These are phyloP conservation scores for Mallotus japonicus DNA, from an alignment of 441 rosid genomes.

Conservation along the genomic window DNA sequence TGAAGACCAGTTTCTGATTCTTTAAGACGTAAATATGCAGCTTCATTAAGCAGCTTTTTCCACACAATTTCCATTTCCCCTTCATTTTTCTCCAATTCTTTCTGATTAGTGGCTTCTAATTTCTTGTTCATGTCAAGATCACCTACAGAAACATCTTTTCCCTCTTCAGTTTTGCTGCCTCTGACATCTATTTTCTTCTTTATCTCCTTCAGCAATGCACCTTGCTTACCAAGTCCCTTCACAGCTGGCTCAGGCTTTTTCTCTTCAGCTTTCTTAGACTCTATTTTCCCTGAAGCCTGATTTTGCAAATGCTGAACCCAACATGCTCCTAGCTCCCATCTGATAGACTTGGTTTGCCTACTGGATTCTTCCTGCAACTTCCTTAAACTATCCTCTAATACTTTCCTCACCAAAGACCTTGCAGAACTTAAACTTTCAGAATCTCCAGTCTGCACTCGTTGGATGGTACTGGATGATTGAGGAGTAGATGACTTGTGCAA, in stretches of 20 bases:
- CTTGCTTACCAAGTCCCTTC: conserved; percentile 46
- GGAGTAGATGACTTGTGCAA: conserved; percentile 43
- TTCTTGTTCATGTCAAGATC: conserved; percentile 49
- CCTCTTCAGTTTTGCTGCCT: conserved; percentile 40
- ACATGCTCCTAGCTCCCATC: conserved; percentile 79
- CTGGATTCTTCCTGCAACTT: conserved; percentile 42
- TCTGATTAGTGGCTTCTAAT: conserved; percentile 42
- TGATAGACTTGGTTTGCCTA: conserved; percentile 36
- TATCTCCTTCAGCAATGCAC: conserved; percentile 68
- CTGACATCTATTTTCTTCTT: conserved; percentile 54
- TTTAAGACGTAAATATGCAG: conserved; percentile 48
- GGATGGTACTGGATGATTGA: conserved; percentile 41
- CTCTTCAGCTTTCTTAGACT: conserved; percentile 71
- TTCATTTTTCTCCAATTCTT: conserved; percentile 35
- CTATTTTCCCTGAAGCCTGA: conserved; percentile 64
- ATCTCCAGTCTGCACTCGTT: conserved; percentile 54
- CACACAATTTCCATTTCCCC: conserved; percentile 36
- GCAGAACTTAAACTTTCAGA: conserved; percentile 34
- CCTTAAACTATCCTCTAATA: conserved; percentile 47
- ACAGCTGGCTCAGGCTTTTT: conserved; percentile 41
- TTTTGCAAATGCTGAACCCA: conserved; percentile 73
- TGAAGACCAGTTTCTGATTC: conserved; percentile 60
- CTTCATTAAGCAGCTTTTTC: conserved; percentile 48
- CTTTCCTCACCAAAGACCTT: conserved; percentile 36
- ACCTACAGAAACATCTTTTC: conserved; percentile 32